Base-by-base conservation (phyloP, 805 yeast species). In the Metschnikowia gelsemii region DNA sequence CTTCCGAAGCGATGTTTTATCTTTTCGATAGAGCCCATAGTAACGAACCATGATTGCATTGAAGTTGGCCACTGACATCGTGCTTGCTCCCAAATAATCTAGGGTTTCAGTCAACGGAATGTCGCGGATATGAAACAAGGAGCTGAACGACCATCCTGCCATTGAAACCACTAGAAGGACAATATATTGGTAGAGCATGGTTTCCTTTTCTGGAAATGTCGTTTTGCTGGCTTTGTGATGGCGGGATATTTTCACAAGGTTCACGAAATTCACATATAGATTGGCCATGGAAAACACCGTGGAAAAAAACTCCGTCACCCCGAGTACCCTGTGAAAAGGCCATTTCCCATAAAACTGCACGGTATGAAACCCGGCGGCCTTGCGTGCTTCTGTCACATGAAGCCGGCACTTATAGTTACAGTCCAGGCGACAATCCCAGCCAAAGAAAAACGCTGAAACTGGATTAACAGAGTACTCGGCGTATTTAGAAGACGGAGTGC, bases 271-370 rank as follows among this genome's bases (percentile, higher is more conserved):
- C 37, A 62, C 61, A 31, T 57, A 55, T n/a, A 68, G 58, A 41
- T 70, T 70, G 8, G 61, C 64, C 16, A 63, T 18, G 8, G 71
- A 64, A 40, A 70, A 67, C 5, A 68, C 22, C 11, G 57, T 57
- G 28, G 70, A 63, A 25, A 59, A 57, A 20, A 67, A 22, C 42
- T 70, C 75, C 19, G 68, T 66, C 17, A 63, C 51, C 1, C 72
- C 73, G 23, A 61, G 53, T 1, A 68, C 51, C 22, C 73, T 51
- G 5, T 36, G 42, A 38, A 70, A 70, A 4, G 74, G 74, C 75
- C 75, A 70, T 46, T 70, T 70, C 4, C 75, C 75, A 35, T 57
- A 55, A 45, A 68, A 70, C 44, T 70, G 70, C n/a, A 68, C 72
- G 49, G 62, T 51, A 4, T 57, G 57, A 7, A 51, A 46, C 2